Evolutionary conservation across 2,329 filamentous ascomycete genomes (phyloP), one percentile per base, ranked within the genome.

Genomic region (Cercospora brassicicola): DNA sequence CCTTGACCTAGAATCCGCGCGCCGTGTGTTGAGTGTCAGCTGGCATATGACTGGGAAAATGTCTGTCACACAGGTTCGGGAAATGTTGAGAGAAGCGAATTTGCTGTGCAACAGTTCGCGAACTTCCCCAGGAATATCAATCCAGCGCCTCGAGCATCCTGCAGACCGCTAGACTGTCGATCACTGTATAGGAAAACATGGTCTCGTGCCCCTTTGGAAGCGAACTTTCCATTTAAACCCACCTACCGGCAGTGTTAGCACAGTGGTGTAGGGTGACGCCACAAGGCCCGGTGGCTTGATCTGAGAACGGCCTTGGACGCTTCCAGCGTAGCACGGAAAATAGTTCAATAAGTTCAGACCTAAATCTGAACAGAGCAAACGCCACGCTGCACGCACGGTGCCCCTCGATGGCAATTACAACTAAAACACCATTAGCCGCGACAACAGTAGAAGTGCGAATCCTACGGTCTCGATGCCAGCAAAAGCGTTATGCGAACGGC

Each of bases 81-180:
- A 56, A 15, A 30, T 2, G 28, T 15, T 31, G 53, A 30, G 53
- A 20, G 18, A 31, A n/a, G 53, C 53, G 28, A 18, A 9, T 56
- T 56, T 28, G 26, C 53, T 56, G 57, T 59, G 31, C 57, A 18
- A 56, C 26, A 26, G 20, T 48, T 11, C 36, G 39, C 39, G 45
- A 51, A 23, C 45, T 51, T 51, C 45, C 45, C 45, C 45, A 51
- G 39, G 20, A 39, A 28, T 23, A 62, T 28, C 13, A 62, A 15
- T 45, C 33, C 10, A n/a, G 26, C 26, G 45, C 39, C 36, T 30
- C 39, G 39, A 31, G 20, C 20, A 20, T 62, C 31, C 59, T 56
- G 45, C 59, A 61, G 59, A 59, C 62, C 48, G 62, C 56, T 30
- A 56, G 56, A 56, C n/a, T 33, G 18, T 48, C 53, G 56, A 56